These are phyloP conservation scores for Podospora comata DNA, from an alignment of 495 filamentous ascomycete species.

Conservation along the genomic window DNA sequence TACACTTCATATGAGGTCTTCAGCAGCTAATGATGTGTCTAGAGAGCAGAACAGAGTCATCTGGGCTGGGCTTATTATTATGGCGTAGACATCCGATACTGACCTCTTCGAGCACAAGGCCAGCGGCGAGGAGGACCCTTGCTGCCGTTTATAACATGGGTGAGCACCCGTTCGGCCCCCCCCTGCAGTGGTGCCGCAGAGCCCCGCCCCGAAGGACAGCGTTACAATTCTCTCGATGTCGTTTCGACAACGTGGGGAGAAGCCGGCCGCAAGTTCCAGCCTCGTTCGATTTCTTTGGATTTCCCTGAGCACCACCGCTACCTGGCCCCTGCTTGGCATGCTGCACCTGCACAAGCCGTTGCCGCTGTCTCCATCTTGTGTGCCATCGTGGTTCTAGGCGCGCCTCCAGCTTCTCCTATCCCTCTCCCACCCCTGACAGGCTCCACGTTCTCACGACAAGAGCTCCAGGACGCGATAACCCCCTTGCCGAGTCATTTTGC, in stretches of 20 bases:
- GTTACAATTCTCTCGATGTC: background rate
- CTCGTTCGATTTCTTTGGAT: constrained; percentile 13
- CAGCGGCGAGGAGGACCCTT: constrained; percentile 6
- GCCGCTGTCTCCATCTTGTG: constrained; percentile 10
- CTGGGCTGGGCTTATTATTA: background rate
- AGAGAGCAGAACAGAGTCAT: background rate
- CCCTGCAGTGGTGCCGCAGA: constrained; percentile 20
- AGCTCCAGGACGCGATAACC: constrained; percentile 12
- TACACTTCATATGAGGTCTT: background rate
- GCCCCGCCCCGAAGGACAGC: constrained; percentile 5
- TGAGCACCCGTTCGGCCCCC: background rate
- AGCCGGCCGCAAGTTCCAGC: background rate
- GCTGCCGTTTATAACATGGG: constrained; percentile 15
- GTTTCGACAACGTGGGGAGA: constrained; percentile 20
- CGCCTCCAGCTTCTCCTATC: constrained; percentile 7
- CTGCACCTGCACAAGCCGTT: constrained; percentile 4
- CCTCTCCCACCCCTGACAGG: constrained; percentile 23
- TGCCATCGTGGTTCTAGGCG: background rate
- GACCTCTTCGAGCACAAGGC: background rate
- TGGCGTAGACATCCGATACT: background rate
- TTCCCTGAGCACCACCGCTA: background rate
- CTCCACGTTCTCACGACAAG: constrained; percentile 12
- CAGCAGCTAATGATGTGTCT: background rate
- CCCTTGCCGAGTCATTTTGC: constrained; percentile 22
- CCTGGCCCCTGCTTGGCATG: constrained; percentile 17